A percentile compares a stretch with the other conserved stretches of the same genome.
phyloP scores from a whole-genome alignment of 495 filamentous ascomycete species.

The Lophium mytilinum region DNA sequence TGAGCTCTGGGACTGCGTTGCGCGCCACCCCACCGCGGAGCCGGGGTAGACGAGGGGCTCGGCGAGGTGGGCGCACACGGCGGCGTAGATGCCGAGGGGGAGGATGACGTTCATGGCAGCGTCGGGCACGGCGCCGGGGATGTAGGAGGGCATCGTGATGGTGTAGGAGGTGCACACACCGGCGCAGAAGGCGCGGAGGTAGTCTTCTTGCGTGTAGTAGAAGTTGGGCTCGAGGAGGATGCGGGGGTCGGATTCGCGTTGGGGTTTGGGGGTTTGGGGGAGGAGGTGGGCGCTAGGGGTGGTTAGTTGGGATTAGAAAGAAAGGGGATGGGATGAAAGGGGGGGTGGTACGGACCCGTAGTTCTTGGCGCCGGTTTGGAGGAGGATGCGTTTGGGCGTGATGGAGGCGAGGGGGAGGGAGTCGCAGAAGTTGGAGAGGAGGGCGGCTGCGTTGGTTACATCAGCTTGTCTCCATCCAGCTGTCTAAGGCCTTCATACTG shows the following conservation, averaged over 20 bases:
- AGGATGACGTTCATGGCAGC: constrained; percentile 45
- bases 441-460: not conserved
- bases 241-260: constrained; percentile 40
- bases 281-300: constrained; percentile 39
- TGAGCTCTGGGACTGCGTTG: constrained; percentile 34
- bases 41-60: constrained; percentile 38
- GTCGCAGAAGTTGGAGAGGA: constrained; percentile 43
- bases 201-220: constrained; percentile 48
- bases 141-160: constrained; percentile 39
- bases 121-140: constrained; percentile 43
- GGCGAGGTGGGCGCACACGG: constrained; percentile 36
- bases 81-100: constrained; percentile 42
- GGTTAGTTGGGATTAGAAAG: not conserved
- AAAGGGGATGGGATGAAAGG: too few species aligned
- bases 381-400: constrained; percentile 41
- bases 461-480: not conserved
- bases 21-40: constrained; percentile 36
- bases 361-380: constrained; percentile 46
- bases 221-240: constrained; percentile 42
- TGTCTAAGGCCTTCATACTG: constrained; percentile 14
- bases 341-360: constrained; percentile 29
- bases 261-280: constrained; percentile 33
- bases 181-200: constrained; percentile 32
- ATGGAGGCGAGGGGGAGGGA: constrained; percentile 37
- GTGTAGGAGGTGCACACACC: constrained; percentile 31